Evolutionary conservation across 2,329 filamentous ascomycete species (phyloP), one percentile per base, ranked within the genome.

Genomic region (Aspergillus flavus): DNA sequence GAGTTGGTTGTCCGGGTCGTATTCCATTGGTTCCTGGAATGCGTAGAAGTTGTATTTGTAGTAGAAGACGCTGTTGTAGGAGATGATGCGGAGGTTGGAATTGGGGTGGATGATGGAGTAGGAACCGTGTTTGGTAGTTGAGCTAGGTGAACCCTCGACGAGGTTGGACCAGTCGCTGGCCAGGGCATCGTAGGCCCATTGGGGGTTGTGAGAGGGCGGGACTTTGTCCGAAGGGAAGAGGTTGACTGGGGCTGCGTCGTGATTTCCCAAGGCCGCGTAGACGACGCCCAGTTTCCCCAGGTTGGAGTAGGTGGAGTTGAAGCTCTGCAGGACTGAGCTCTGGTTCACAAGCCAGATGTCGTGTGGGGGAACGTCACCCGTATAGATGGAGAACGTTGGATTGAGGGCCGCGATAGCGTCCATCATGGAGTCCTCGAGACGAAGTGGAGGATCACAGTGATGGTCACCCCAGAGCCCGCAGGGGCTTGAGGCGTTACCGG

Each of bases 1-100:
- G 4, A 88, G 76, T 70, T 87, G 82, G 14, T 78, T 78, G 69
- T 81, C 81, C 2, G 85, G 85, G 68, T 87, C 85, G 14, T 72
- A 73, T 53, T 83, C 74, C 77, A 85, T 82, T 1, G 79, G 76
- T 53, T 82, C 78, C 64, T 83, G 78, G 68, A 86, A 88, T 41
- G 85, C 72, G 76, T 82, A 85, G 71, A 84, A 86, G 76, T 89
- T 88, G 64, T 81, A 75, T n/a, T 79, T 81, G 72, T 88, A 88
- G 75, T 84, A 87, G 64, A 87, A 73, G 71, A 87, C 86, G 21
- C 84, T 87, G 77, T 86, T 87, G 68, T 88, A 77, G 4, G 85
- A 86, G 69, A 88, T 87, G 68, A 89, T 75, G 28, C 84, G 81
- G 30, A 88, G 75, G 64, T 85, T 84, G 21, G 78, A 23, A n/a